Base-by-base conservation (phyloP, 179 eudicot species). In the Carnegiea gigantea region DNA sequence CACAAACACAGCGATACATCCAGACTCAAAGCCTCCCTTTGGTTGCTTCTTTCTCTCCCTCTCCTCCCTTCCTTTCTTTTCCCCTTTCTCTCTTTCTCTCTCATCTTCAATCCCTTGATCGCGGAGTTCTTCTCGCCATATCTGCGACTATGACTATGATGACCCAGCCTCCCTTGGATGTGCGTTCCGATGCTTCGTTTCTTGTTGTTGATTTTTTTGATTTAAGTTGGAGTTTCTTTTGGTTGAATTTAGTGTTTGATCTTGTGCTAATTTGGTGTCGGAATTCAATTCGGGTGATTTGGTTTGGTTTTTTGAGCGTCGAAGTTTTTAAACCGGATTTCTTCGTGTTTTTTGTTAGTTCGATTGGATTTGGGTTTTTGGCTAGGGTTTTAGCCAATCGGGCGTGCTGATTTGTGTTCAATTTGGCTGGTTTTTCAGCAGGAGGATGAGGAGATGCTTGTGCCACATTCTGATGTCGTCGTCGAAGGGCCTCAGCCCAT, bases 361-460 rank as follows among this genome's bases (percentile, higher is more conserved):
- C 57, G 64, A 53, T 75, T 53, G 43, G 78, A 75, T 75, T 75
- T 53, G 24, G 70, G 79, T 81, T 51, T 79, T 71, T 79, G 77
- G 46, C 26, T 74, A 62, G 84, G 78, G 83, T 80, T 87, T 86
- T 80, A 72, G 79, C 60, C 83, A 75, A 86, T 80, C 82, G 81
- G 3, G 77, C 48, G 78, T 51, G 79, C 68, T 83, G 78, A 59
- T 78, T 81, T 81, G 71, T 82, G 12, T 57, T 77, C 13, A 60
- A 49, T 38, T 36, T 79, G 70, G 60, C 73, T 60, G 70, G 28
- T 67, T 76, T 48, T 80, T 53, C 91, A 90, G 89, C 88, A 91
- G 77, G 93, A 90, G 74, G 92, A 89, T 40, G 93, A 93, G 82
- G 94, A 93, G 92, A 95, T 93, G 95, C 92, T 95, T 5, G 97